phyloP scores from a whole-genome alignment of 306 rosid species.

The Bauhinia variegata region DNA sequence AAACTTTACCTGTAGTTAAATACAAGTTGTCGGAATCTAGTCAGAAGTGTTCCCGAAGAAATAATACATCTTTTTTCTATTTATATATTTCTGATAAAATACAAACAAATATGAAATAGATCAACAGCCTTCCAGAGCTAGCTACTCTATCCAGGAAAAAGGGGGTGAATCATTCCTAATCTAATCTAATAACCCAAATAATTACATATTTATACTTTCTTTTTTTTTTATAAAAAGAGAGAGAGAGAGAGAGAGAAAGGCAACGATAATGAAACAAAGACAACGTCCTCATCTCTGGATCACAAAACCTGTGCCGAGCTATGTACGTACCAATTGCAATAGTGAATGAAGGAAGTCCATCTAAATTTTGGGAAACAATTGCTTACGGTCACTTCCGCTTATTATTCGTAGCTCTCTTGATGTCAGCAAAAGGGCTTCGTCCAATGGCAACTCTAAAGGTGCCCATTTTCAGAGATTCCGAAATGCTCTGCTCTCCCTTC shows the following conservation, averaged over 20 bases:
- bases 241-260: slow-evolving; percentile 3
- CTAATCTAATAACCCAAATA: slow-evolving; percentile 29
- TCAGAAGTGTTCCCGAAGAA: too few species aligned
- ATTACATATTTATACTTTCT: slow-evolving; percentile 45
- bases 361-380: slow-evolving; percentile 28
- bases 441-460: slow-evolving; percentile 23
- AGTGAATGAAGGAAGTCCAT: too few species aligned
- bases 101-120: slow-evolving; percentile 48
- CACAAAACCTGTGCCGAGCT: too few species aligned
- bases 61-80: slow-evolving; percentile 24
- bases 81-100: slow-evolving; percentile 53
- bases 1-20: too few species aligned
- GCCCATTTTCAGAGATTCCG: too few species aligned
- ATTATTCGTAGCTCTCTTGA: slow-evolving; percentile 9
- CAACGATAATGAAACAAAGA: slow-evolving; percentile 31
- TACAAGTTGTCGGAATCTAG: too few species aligned
- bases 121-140: slow-evolving; percentile 40
- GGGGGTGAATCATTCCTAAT: slow-evolving; percentile 34
- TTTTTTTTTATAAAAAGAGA: too few species aligned
- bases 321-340: slow-evolving; percentile 26
- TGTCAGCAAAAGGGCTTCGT: too few species aligned
- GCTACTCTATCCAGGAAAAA: slow-evolving; percentile 24
- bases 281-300: too few species aligned
- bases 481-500: slow-evolving; percentile 29
- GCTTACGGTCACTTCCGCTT: neutral